Evolutionary conservation across 495 filamentous ascomycete species (phyloP).

Genomic region (Aspergillus panamensis): DNA sequence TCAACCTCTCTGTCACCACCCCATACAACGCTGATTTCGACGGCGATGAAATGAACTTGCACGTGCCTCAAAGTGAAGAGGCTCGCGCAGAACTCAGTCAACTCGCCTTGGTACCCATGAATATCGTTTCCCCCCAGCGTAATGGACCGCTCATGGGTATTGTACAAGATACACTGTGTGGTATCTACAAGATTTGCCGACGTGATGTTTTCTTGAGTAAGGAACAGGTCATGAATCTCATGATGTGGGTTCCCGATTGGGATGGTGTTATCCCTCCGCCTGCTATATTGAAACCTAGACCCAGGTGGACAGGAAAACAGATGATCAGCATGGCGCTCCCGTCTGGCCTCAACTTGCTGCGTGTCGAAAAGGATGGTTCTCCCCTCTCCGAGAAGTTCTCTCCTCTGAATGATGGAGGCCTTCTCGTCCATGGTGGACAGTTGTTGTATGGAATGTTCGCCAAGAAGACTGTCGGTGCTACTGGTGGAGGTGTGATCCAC

Average conservation of each 20-base stretch:
- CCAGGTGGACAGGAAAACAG: slow-evolving; percentile 98
- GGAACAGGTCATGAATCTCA: slow-evolving; percentile 89
- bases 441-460: slow-evolving; percentile 83
- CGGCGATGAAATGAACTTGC: slow-evolving; percentile 99
- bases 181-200: slow-evolving; percentile 93
- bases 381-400: slow-evolving; percentile 51
- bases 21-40: slow-evolving; percentile 99
- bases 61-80: slow-evolving; percentile 96
- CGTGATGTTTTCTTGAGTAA: slow-evolving; percentile 87
- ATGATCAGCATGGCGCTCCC: slow-evolving; percentile 92
- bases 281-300: slow-evolving; percentile 84
- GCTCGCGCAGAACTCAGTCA: slow-evolving; percentile 88
- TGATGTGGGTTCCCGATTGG: slow-evolving; percentile 97
- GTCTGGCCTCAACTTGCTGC: slow-evolving; percentile 73
- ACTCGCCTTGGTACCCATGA: slow-evolving; percentile 92
- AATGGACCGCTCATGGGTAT: slow-evolving; percentile 99
- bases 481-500: slow-evolving; percentile 84
- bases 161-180: slow-evolving; percentile 94
- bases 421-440: slow-evolving; percentile 82
- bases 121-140: slow-evolving; percentile 96
- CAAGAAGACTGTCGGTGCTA: slow-evolving; percentile 92
- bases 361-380: slow-evolving; percentile 53
- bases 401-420: slow-evolving; percentile 72
- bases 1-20: slow-evolving; percentile 95
- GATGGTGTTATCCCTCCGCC: slow-evolving; percentile 90